Base-by-base conservation (phyloP, 108 stramenopile species). In the Cyclostephanos tholiformis region DNA sequence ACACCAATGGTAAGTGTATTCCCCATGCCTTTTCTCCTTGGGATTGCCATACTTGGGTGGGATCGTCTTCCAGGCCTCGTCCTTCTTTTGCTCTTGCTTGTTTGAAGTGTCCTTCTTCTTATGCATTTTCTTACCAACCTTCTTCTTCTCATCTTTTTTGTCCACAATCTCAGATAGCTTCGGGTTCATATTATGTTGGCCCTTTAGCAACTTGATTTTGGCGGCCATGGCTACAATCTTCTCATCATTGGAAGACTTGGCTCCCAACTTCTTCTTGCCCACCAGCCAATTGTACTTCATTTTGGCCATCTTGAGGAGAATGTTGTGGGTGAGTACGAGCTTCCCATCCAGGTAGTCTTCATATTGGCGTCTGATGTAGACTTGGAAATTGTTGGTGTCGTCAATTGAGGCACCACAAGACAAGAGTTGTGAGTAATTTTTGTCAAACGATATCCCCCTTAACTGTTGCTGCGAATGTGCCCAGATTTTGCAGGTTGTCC, bases 1-100 rank as follows among this genome's bases (percentile, higher is more conserved):
- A 26, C 69, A 77, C 70, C 69, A 77, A 32, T 65, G 52, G 26
- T 36, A 77, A 9, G 17, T 49, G 30, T 59, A 63, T 13, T 41
- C 41, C 1, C 43, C 59, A 14, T 16, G 29, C 10, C 39, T 20
- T 26, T 69, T 76, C 14, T 58, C 38, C 13, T 53, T 52, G 14
- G 62, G 57, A 16, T 76, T 49, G 26, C 32, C 46, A 6, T 17
- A 6, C 52, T 69, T 62, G 14, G 75, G 75, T 16, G 67, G 50
- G 6, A 56, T 25, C 59, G 69, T 76, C 68, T 35, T 76, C 69
- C 71, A 64, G 1, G 26, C 4, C 25, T 22, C n/a, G n/a, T n/a
- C n/a, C n/a, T n/a, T n/a, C n/a, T n/a, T n/a, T n/a, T n/a, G n/a
- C n/a, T n/a, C n/a, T 61, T 30, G n/a, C n/a, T 49, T 67, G 58